phyloP scores from a whole-genome alignment of 371 early-diverging fungal species.

The Choanephora cucurbitarum region DNA sequence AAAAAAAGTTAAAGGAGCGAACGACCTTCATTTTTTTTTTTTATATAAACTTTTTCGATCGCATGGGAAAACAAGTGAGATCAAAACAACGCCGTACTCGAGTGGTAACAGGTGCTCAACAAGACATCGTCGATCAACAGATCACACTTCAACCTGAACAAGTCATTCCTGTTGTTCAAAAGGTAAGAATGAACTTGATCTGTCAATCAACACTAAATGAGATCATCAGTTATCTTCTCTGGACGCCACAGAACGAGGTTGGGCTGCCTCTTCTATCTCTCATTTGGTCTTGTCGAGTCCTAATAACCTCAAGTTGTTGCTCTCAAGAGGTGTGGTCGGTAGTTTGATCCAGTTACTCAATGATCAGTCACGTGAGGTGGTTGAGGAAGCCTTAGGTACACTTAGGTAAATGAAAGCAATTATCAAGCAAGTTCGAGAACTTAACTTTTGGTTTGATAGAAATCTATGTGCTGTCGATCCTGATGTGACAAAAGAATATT shows the following conservation, averaged over 20 bases:
- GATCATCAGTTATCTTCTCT: conserved; percentile 56
- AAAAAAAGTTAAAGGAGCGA: no score
- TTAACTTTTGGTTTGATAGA: conserved; percentile 25
- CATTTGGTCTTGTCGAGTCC: conserved; percentile 68
- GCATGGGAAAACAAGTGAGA: conserved; percentile 50
- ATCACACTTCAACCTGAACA: conserved; percentile 34
- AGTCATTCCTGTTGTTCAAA: conserved; percentile 58
- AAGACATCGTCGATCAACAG: conserved; percentile 29
- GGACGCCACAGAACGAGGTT: conserved; percentile 78
- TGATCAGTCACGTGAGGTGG: conserved; percentile 73
- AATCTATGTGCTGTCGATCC: conserved; percentile 66
- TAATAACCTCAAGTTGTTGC: conserved; percentile 66
- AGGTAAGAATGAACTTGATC: conserved; percentile 53
- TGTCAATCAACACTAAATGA: neutral
- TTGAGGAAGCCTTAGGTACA: conserved; percentile 79
- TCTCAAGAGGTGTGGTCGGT: conserved; percentile 70
- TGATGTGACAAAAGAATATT: conserved; percentile 67
- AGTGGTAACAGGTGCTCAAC: conserved; percentile 25
- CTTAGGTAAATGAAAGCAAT: conserved; percentile 59
- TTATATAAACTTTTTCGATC: no score
- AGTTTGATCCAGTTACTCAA: conserved; percentile 69
- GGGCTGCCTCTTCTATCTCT: conserved; percentile 88
- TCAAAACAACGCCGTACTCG: conserved; percentile 19
- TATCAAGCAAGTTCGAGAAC: no score
- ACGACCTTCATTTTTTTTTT: no score